These are phyloP conservation scores for Termitomyces sp. DNA, from an alignment of 768 basidiomycete species.

Conservation along the genomic window DNA sequence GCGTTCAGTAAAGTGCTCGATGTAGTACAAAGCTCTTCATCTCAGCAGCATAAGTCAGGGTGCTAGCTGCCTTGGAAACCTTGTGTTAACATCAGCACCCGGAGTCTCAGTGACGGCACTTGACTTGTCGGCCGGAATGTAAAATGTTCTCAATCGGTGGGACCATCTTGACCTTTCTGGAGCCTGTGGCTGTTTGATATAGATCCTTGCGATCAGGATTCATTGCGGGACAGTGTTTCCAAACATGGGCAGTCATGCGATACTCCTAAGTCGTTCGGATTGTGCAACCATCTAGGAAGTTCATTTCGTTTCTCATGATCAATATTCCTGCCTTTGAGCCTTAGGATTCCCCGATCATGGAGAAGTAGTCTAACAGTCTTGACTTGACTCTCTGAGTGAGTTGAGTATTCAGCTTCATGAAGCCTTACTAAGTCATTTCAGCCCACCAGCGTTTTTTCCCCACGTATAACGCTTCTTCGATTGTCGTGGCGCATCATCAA, in stretches of 20 bases:
- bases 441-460: background rate
- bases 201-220: too few species aligned
- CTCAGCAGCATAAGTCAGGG: background rate
- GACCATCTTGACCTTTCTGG: background rate
- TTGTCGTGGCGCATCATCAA: constrained; percentile 6
- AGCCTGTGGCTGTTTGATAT: background rate
- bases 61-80: background rate
- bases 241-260: constrained; percentile 1
- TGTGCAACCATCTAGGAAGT: background rate
- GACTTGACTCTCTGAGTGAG: background rate
- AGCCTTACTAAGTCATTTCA: background rate
- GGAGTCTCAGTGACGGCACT: background rate
- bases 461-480: background rate
- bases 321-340: background rate
- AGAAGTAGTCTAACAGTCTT: background rate
- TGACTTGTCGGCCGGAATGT: background rate
- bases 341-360: background rate
- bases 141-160: background rate
- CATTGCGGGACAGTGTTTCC: background rate
- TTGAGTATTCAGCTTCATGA: background rate
- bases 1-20: background rate
- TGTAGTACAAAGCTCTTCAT: background rate
- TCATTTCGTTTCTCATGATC: background rate
- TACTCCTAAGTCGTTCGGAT: background rate
- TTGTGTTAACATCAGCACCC: background rate